These are phyloP conservation scores for Penstemon barbatus DNA, from an alignment of 257 asterid species.

Conservation along the genomic window DNA sequence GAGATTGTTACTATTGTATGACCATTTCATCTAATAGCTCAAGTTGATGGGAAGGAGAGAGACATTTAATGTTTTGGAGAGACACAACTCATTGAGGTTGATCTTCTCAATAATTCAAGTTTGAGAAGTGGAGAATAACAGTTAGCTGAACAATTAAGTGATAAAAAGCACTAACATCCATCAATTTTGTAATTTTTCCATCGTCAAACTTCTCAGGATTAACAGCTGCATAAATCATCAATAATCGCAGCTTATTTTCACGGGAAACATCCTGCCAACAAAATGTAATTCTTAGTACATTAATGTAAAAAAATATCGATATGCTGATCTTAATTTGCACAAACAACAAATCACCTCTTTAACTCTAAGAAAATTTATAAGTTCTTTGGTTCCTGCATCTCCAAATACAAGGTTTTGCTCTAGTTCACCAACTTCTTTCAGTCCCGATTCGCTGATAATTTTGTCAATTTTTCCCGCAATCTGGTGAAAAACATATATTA, in stretches of 20 bases:
- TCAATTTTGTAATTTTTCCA: conserved; percentile 74
- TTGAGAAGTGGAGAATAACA: neutral
- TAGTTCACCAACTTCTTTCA: conserved; percentile 88
- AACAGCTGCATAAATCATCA: conserved; percentile 95
- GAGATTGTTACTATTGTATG: no score
- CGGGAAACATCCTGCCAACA: conserved; percentile 76
- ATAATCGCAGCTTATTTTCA: conserved; percentile 84
- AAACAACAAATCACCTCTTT: conserved; percentile 55
- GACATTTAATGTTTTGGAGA: no score
- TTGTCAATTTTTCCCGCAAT: conserved; percentile 86
- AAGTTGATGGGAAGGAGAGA: no score
- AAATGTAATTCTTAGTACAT: conserved; percentile 17
- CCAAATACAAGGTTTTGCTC: conserved; percentile 99
- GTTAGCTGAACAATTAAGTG: neutral
- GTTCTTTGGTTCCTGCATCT: conserved; percentile 93
- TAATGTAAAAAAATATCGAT: neutral
- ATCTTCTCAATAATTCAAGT: conserved; percentile 8
- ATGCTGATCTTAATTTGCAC: conserved; percentile 9
- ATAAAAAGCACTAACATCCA: conserved; percentile 65
- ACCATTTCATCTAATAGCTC: no score
- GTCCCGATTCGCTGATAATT: conserved; percentile 74
- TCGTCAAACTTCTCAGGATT: conserved; percentile 95
- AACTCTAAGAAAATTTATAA: conserved; percentile 76
- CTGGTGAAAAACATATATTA: conserved; percentile 41
- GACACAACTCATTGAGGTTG: conserved; percentile 11